Evolutionary conservation across 1,284 basidiomycete species (phyloP).

Genomic region (Ceratobasidium sp.): DNA sequence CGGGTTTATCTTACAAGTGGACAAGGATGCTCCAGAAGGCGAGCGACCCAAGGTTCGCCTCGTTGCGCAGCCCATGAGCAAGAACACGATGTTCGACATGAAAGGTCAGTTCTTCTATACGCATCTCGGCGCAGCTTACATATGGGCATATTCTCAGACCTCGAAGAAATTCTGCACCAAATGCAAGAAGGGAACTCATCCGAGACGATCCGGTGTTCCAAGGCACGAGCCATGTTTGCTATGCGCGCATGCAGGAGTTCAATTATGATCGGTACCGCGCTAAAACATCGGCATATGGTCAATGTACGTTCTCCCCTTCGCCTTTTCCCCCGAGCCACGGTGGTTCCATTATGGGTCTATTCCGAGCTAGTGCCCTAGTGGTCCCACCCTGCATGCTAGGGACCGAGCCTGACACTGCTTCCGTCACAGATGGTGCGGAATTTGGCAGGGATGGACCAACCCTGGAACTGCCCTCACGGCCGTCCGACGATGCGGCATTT

Average conservation of each 20-base stretch:
- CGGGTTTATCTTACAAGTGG: conserved; percentile 79
- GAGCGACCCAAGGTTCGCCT: conserved; percentile 67
- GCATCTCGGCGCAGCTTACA: neutral
- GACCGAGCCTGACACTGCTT: conserved; percentile 23
- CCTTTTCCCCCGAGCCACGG: no score
- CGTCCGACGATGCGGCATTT: conserved; percentile 95
- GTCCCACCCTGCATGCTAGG: neutral
- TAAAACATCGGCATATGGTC: conserved; percentile 81
- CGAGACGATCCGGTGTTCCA: conserved; percentile 87
- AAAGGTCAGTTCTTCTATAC: conserved; percentile 55
- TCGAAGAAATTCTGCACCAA: conserved; percentile 92
- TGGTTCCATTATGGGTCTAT: no score
- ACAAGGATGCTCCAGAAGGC: conserved; percentile 60
- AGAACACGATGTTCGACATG: conserved; percentile 81
- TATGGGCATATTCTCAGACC: conserved; percentile 60
- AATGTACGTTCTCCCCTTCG: no score
- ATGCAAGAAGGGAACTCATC: conserved; percentile 78
- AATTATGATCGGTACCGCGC: conserved; percentile 92
- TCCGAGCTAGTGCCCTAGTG: neutral
- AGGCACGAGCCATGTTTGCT: conserved; percentile 96
- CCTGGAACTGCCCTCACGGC: conserved; percentile 98
- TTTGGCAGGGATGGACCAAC: conserved; percentile 96
- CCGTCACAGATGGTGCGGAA: conserved; percentile 77
- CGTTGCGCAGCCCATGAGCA: conserved; percentile 88
- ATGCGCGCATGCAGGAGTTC: conserved; percentile 95